phyloP scores from a whole-genome alignment of 1,139 yeast species.

The Magnusiomyces suaveolens region DNA sequence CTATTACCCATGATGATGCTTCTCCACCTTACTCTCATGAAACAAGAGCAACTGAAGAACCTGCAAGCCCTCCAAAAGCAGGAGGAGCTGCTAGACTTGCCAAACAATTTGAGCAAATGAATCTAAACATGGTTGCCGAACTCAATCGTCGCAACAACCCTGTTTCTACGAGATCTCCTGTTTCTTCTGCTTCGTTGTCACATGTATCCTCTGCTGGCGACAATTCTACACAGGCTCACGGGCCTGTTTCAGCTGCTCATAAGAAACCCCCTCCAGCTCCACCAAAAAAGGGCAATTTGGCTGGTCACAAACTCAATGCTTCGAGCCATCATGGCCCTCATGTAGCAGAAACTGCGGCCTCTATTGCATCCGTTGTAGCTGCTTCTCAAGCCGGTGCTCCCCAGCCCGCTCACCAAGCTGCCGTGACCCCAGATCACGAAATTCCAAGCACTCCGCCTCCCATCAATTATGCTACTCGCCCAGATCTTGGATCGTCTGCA shows the following conservation, averaged over 20 bases:
- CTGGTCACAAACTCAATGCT: not conserved
- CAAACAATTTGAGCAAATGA: conserved; percentile 9
- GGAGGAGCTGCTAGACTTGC: conserved; percentile 9
- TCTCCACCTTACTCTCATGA: conserved; percentile 5
- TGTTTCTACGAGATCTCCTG: not conserved
- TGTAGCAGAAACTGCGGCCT: not conserved
- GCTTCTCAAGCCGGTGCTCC: not conserved
- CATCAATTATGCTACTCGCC: not conserved
- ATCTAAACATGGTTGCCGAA: not conserved
- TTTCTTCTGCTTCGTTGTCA: conserved; percentile 1
- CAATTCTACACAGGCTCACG: conserved; percentile 16
- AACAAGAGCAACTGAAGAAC: not conserved
- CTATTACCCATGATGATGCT: not conserved
- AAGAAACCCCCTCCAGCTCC: conserved; percentile 16
- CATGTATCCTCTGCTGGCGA: not conserved
- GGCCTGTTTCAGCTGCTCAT: not conserved
- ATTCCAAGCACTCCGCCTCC: not conserved
- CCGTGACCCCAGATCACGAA: not conserved
- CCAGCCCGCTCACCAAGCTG: not conserved
- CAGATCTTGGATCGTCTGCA: not conserved
- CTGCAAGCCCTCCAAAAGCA: not conserved
- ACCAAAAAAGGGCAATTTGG: conserved; percentile 3
- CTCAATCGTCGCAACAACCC: not conserved
- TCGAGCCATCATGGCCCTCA: not conserved
- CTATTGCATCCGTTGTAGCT: not conserved